Evolutionary conservation across 495 filamentous ascomycete genomes (phyloP).

Genomic region (Lophiostoma macrostomum): DNA sequence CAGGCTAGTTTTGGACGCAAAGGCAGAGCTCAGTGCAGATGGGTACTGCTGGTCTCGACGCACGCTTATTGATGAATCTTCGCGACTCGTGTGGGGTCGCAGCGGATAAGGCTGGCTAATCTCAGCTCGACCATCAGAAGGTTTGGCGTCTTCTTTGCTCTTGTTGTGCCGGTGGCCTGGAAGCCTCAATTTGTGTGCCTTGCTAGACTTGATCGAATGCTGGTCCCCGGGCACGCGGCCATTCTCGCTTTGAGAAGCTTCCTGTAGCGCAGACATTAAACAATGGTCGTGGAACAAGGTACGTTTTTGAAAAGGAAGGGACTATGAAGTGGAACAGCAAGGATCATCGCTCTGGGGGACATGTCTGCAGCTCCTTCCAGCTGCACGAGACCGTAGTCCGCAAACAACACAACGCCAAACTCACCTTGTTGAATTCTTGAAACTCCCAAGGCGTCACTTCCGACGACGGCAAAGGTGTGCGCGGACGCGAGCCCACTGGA

Average conservation of each 20-base stretch:
- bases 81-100: constrained; percentile 62
- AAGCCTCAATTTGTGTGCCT: constrained; percentile 55
- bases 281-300: neutral
- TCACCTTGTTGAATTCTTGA: constrained; percentile 79
- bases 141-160: constrained; percentile 69
- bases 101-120: constrained; percentile 33
- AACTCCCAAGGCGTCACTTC: constrained; percentile 96
- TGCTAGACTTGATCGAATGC: constrained; percentile 28
- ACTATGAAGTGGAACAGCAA: neutral
- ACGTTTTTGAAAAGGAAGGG: constrained; percentile 1
- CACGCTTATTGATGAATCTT: constrained; percentile 60
- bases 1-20: constrained; percentile 50
- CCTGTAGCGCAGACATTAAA: constrained; percentile 21
- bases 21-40: constrained; percentile 41
- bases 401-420: constrained; percentile 29
- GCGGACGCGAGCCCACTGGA: constrained; percentile 64
- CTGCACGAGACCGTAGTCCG: too few species aligned
- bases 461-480: constrained; percentile 82
- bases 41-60: constrained; percentile 45
- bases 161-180: constrained; percentile 70
- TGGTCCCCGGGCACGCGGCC: constrained; percentile 26
- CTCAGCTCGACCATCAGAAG: constrained; percentile 17
- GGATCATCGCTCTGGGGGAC: too few species aligned
- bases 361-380: too few species aligned
- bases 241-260: constrained; percentile 29